Conservation (phyloP, 306 rosid genomes). For the Inga oerstediana region DNA sequence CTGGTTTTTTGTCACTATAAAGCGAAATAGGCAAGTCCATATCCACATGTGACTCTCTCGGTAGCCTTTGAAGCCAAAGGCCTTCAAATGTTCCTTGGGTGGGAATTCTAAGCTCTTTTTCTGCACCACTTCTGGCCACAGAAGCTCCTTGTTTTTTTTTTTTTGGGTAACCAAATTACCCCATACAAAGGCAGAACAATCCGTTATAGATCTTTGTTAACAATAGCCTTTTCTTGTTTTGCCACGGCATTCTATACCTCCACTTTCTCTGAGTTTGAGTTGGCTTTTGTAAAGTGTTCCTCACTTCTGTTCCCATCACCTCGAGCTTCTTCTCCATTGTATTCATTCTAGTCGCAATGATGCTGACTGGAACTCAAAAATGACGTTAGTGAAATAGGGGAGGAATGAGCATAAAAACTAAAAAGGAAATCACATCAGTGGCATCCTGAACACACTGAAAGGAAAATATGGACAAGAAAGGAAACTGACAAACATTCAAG, state of each 20-base stretch:
- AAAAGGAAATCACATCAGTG: neutral
- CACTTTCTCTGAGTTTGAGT: neutral
- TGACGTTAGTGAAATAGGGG: too few species aligned
- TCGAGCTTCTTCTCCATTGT: neutral
- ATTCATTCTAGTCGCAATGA: neutral
- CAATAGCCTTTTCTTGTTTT: neutral
- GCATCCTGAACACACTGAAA: neutral
- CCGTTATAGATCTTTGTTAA: neutral
- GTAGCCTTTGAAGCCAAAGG: neutral
- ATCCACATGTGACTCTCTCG: neutral
- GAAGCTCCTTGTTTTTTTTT: neutral
- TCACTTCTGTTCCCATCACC: neutral
- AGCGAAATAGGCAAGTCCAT: neutral
- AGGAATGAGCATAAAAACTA: neutral
- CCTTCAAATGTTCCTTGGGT: neutral
- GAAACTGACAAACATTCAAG: neutral
- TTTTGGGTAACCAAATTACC: neutral
- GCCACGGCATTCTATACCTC: neutral
- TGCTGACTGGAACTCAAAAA: neutral
- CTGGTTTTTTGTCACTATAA: neutral
- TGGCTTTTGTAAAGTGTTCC: neutral
- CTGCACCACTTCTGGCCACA: neutral
- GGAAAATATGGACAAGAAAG: neutral
- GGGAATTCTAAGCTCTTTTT: neutral
- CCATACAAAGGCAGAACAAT: neutral